Conservation (phyloP, 805 yeast genomes). For the Osmozyma mogii region DNA sequence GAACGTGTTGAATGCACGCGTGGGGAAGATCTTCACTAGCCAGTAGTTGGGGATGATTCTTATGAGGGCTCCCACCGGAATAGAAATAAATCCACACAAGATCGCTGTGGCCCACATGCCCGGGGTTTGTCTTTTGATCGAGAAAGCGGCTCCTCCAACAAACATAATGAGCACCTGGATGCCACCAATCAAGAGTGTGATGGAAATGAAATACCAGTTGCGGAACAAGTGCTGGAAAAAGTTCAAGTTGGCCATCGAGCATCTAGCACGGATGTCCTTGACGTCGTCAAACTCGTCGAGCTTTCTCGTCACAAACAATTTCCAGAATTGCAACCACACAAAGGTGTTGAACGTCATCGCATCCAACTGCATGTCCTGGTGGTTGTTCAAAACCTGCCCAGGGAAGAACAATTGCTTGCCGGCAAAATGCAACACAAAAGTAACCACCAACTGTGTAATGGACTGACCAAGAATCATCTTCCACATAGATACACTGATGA, state of each 20-base stretch:
- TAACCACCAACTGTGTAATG: slow-evolving; percentile 64
- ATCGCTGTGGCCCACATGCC: slow-evolving; percentile 88
- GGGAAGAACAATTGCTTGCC: slow-evolving; percentile 55
- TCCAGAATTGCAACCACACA: slow-evolving; percentile 97
- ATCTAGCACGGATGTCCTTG: slow-evolving; percentile 46
- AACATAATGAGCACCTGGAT: slow-evolving; percentile 88
- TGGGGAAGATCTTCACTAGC: slow-evolving; percentile 61
- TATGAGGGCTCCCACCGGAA: slow-evolving; percentile 72
- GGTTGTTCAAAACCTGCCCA: slow-evolving; percentile 26
- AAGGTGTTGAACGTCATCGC: slow-evolving; percentile 92
- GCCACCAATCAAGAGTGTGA: slow-evolving; percentile 69
- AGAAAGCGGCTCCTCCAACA: slow-evolving; percentile 95
- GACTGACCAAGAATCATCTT: slow-evolving; percentile 95
- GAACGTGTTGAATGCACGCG: slow-evolving; percentile 36
- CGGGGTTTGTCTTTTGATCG: slow-evolving; percentile 70
- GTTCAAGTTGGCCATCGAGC: slow-evolving; percentile 60
- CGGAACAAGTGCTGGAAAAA: slow-evolving; percentile 75
- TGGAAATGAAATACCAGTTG: slow-evolving; percentile 73
- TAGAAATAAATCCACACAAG: slow-evolving; percentile 67
- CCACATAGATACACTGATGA: slow-evolving; percentile 94
- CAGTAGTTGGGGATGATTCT: slow-evolving; percentile 79
- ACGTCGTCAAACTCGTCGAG: slow-evolving; percentile 80
- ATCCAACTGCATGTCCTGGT: slow-evolving; percentile 51
- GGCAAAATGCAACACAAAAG: slow-evolving; percentile 75
- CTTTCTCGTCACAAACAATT: slow-evolving; percentile 82